phyloP scores from a whole-genome alignment of 805 yeast species.

The Starmera pachycereana region DNA sequence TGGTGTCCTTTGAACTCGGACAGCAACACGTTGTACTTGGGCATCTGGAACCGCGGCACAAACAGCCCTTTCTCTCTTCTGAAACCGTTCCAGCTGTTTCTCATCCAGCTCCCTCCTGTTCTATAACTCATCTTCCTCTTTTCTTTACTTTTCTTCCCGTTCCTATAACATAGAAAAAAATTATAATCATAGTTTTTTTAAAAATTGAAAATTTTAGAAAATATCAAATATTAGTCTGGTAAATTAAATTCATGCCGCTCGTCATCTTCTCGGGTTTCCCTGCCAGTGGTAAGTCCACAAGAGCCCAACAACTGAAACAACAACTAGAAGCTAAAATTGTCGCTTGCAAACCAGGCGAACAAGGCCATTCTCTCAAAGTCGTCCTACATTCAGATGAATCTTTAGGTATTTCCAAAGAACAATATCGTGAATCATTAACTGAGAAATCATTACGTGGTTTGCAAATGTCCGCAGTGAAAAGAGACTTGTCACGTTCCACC shows the following conservation, averaged over 20 bases:
- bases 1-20: constrained; percentile 92
- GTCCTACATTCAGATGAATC: constrained; percentile 69
- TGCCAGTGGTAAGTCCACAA: constrained; percentile 69
- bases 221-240: no score
- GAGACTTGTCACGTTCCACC: constrained; percentile 57
- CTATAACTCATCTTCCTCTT: no score
- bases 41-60: constrained; percentile 63
- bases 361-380: constrained; percentile 49
- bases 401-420: constrained; percentile 57
- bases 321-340: constrained; percentile 38
- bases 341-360: constrained; percentile 28
- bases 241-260: constrained; percentile 55
- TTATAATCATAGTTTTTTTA: no score
- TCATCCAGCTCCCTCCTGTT: no score
- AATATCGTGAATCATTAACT: constrained; percentile 58
- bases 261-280: constrained; percentile 81
- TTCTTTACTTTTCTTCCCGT: no score
- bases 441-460: constrained; percentile 79
- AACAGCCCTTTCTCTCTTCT: constrained; percentile 24
- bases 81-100: neutral
- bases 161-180: no score
- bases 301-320: constrained; percentile 47
- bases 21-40: constrained; percentile 55
- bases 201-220: no score
- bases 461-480: constrained; percentile 81